Evolutionary conservation across 192 early-diverging fungal genomes (phyloP).

Genomic region (Backusella liffmaniae): DNA sequence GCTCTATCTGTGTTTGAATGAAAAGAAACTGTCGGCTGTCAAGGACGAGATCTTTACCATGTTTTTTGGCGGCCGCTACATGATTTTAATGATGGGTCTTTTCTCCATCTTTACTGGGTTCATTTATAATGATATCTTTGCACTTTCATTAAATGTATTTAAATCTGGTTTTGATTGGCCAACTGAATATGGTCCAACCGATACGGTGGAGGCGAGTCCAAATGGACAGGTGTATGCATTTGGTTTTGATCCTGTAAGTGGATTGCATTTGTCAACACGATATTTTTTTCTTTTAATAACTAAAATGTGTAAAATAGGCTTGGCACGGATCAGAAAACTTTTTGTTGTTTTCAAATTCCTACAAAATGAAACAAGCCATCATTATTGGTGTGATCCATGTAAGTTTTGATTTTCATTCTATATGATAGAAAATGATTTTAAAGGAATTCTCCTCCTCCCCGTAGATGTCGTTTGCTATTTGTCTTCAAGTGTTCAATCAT

Average conservation of each 20-base stretch:
- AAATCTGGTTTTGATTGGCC: conserved; percentile 82
- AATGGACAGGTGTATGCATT: conserved; percentile 69
- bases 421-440: neutral
- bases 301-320: conserved; percentile 11
- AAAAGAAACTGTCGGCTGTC: conserved; percentile 72
- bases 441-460: too few species aligned
- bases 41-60: conserved; percentile 84
- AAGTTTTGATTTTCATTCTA: neutral
- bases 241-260: conserved; percentile 78
- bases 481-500: conserved; percentile 87
- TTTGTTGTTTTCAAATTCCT: conserved; percentile 95
- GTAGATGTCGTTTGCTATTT: conserved; percentile 90
- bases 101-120: conserved; percentile 97
- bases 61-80: conserved; percentile 95
- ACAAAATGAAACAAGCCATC: conserved; percentile 99
- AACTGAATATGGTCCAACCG: conserved; percentile 51
- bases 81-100: conserved; percentile 94
- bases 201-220: conserved; percentile 58
- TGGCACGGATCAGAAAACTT: conserved; percentile 95
- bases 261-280: too few species aligned
- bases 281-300: too few species aligned
- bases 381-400: conserved; percentile 90
- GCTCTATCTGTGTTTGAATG: conserved; percentile 73
- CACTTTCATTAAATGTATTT: conserved; percentile 71
- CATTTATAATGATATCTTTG: conserved; percentile 99